Evolutionary conservation across 1,139 yeast species (phyloP).

Genomic region (Sugiyamaella pinicola): DNA sequence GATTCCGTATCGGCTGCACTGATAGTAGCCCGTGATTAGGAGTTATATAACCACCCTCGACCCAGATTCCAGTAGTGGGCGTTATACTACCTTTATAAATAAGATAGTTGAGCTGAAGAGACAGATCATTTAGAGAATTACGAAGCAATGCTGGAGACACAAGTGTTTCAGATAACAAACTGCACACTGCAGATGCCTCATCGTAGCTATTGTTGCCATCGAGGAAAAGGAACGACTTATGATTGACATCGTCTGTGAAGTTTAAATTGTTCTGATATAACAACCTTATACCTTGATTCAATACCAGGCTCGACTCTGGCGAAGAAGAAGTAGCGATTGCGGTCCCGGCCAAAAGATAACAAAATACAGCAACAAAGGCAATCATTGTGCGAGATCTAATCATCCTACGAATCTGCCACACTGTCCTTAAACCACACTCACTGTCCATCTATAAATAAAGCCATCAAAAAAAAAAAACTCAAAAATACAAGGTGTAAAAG

Average conservation of each 20-base stretch:
- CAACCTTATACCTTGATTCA: slow-evolving; percentile 10
- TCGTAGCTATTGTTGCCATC: slow-evolving; percentile 11
- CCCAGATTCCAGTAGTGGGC: slow-evolving; percentile 8
- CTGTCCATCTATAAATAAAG: background rate
- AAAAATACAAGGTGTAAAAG: too few species aligned
- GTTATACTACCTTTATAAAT: background rate
- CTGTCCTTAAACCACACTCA: background rate
- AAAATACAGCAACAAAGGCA: background rate
- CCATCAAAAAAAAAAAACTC: too few species aligned
- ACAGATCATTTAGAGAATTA: slow-evolving; percentile 1
- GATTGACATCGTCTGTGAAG: slow-evolving; percentile 14
- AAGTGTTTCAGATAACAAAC: slow-evolving; percentile 5
- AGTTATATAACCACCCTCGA: slow-evolving; percentile 11
- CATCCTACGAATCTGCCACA: background rate
- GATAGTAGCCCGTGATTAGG: background rate
- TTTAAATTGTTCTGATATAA: slow-evolving; percentile 16
- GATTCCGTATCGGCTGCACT: slow-evolving; percentile 6
- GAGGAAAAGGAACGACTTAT: slow-evolving; percentile 8
- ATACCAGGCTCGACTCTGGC: background rate
- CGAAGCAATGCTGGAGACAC: background rate
- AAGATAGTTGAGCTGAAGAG: slow-evolving; percentile 1
- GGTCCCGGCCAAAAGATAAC: slow-evolving; percentile 1
- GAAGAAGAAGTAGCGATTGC: background rate
- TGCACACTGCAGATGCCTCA: slow-evolving; percentile 15
- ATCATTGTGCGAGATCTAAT: slow-evolving; percentile 1